Evolutionary conservation across 345 rosid species (phyloP).

Genomic region (Eucalyptus sp.): DNA sequence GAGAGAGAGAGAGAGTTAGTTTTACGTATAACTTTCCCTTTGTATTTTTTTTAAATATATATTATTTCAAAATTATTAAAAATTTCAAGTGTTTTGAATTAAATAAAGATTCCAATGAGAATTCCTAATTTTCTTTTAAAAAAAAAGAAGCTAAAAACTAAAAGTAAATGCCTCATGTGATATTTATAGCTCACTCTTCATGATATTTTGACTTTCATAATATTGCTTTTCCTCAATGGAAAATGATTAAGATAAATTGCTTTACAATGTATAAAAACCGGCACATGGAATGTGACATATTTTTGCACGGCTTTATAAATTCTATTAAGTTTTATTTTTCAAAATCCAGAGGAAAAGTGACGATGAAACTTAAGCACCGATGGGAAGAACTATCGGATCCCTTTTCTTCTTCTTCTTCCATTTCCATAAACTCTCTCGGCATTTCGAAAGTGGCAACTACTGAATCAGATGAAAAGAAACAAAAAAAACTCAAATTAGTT

Average conservation of each 20-base stretch:
- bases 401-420: not conserved
- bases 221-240: not conserved
- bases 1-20: too few relatives aligned
- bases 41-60: too few relatives aligned
- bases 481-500: not conserved
- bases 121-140: too few relatives aligned
- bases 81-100: too few relatives aligned
- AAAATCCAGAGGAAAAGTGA: not conserved
- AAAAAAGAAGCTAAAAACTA: too few relatives aligned
- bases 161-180: too few relatives aligned
- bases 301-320: not conserved
- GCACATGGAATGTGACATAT: not conserved
- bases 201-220: not conserved
- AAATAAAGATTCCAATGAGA: too few relatives aligned
- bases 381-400: not conserved
- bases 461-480: too few relatives aligned
- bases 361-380: not conserved
- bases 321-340: accelerated
- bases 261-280: not conserved
- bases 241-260: not conserved
- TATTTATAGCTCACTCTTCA: too few relatives aligned
- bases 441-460: not conserved
- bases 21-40: too few relatives aligned
- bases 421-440: not conserved
- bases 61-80: too few relatives aligned